These are phyloP conservation scores for Cucurbita pepo DNA, from an alignment of 306 rosid species.

Conservation along the genomic window DNA sequence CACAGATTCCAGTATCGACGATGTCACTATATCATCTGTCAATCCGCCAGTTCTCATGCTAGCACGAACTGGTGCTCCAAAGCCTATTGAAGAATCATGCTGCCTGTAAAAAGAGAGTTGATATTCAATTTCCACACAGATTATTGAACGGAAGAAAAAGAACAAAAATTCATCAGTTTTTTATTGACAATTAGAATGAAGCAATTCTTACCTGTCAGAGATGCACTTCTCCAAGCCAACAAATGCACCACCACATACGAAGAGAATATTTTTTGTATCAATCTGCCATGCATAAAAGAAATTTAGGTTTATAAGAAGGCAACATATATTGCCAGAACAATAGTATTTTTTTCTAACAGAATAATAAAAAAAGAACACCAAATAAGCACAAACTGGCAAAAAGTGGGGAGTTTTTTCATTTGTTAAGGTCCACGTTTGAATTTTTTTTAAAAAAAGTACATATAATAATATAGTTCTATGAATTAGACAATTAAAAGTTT, in stretches of 20 bases:
- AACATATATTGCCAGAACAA: no score
- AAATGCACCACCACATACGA: constrained; percentile 69
- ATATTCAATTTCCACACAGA: not conserved
- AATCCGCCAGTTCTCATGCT: constrained; percentile 33
- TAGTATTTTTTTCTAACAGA: no score
- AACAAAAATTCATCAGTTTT: not conserved
- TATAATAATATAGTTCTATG: no score
- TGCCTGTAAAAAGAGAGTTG: constrained; percentile 19
- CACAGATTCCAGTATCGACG: constrained; percentile 54
- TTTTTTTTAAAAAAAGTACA: no score
- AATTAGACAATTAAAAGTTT: no score
- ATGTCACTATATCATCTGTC: constrained; percentile 33
- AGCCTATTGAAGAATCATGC: constrained; percentile 72
- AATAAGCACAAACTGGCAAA: no score
- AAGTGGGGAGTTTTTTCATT: no score
- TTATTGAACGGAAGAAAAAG: not conserved
- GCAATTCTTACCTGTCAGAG: constrained; percentile 37
- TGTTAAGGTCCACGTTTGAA: no score
- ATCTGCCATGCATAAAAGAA: constrained; percentile 19
- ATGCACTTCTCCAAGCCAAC: constrained; percentile 58
- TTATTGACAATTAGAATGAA: not conserved
- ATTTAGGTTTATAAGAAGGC: no score
- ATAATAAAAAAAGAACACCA: no score
- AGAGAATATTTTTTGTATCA: constrained; percentile 52
- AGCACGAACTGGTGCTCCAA: constrained; percentile 60